These are phyloP conservation scores for Solanum chilense DNA, from an alignment of 257 asterid genomes.

Conservation along the genomic window DNA sequence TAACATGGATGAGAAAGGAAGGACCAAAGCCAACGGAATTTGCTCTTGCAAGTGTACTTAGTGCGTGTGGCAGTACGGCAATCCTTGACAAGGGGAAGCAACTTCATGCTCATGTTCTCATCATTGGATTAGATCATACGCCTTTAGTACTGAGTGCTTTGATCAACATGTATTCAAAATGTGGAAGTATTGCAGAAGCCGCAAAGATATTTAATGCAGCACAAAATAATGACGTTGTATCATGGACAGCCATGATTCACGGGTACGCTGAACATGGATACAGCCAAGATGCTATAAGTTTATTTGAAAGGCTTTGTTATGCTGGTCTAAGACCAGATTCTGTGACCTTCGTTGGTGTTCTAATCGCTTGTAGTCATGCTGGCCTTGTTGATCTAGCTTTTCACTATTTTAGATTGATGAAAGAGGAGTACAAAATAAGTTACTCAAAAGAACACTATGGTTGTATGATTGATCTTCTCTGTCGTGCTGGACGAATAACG, in stretches of 20 bases:
- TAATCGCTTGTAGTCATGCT: slow-evolving; percentile 77
- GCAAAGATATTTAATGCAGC: slow-evolving; percentile 25
- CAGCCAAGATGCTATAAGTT: slow-evolving; percentile 65
- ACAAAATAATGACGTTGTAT: slow-evolving; percentile 46
- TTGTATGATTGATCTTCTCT: slow-evolving; percentile 87
- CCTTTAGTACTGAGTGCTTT: slow-evolving; percentile 45
- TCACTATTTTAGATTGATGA: slow-evolving; percentile 59
- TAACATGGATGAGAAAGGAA: slow-evolving; percentile 63
- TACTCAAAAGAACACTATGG: slow-evolving; percentile 83
- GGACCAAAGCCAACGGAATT: slow-evolving; percentile 82
- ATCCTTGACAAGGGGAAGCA: slow-evolving; percentile 80
- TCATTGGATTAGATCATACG: slow-evolving; percentile 49
- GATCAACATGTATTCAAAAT: slow-evolving; percentile 78
- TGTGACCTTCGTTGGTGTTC: slow-evolving; percentile 71
- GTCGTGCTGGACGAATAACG: slow-evolving; percentile 64
- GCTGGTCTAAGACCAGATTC: slow-evolving; percentile 67
- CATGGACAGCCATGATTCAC: slow-evolving; percentile 90
- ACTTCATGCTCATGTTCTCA: slow-evolving; percentile 63
- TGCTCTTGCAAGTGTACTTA: slow-evolving; percentile 63
- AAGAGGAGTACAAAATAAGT: slow-evolving; percentile 30
- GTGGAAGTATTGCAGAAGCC: slow-evolving; percentile 70
- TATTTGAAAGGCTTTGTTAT: slow-evolving; percentile 41
- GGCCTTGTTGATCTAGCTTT: slow-evolving; percentile 68
- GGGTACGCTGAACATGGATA: slow-evolving; percentile 90
- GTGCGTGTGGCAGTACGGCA: slow-evolving; percentile 68